Evolutionary conservation across 352 stramenopile species (phyloP).

Genomic region (Pythium brassicae): DNA sequence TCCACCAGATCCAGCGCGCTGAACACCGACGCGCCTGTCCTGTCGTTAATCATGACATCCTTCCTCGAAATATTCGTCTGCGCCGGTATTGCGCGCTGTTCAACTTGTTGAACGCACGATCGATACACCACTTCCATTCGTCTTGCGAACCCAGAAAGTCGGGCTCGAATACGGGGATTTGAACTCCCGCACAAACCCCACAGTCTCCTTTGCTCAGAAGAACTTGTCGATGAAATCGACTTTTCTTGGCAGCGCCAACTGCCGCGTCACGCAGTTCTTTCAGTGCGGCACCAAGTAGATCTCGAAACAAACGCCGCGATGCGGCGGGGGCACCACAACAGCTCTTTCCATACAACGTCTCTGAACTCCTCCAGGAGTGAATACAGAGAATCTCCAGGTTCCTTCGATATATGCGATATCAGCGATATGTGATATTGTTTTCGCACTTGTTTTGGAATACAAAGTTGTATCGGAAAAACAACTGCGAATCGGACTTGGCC

Average conservation of each 20-base stretch:
- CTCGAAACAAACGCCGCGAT: too few species aligned
- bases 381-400: too few species aligned
- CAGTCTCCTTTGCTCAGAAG: conserved; percentile 6
- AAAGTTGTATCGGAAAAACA: too few species aligned
- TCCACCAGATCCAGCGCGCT: conserved; percentile 22
- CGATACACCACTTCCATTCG: conserved; percentile 20
- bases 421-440: too few species aligned
- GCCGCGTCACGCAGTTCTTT: conserved; percentile 26
- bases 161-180: conserved; percentile 18
- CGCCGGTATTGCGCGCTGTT: conserved; percentile 20
- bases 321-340: too few species aligned
- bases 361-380: too few species aligned
- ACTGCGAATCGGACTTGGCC: too few species aligned
- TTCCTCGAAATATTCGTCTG: conserved; percentile 29
- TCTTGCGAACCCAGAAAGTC: conserved; percentile 26
- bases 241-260: conserved; percentile 22
- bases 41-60: conserved; percentile 21
- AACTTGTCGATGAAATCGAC: conserved; percentile 18
- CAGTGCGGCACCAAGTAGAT: conserved; percentile 17
- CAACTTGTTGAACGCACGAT: conserved; percentile 32
- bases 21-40: conserved; percentile 23
- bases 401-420: too few species aligned
- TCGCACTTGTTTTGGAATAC: too few species aligned
- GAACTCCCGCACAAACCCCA: conserved; percentile 14
- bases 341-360: too few species aligned